Conservation (phyloP, 495 filamentous ascomycete species). For the Penicillium samsonianum region DNA sequence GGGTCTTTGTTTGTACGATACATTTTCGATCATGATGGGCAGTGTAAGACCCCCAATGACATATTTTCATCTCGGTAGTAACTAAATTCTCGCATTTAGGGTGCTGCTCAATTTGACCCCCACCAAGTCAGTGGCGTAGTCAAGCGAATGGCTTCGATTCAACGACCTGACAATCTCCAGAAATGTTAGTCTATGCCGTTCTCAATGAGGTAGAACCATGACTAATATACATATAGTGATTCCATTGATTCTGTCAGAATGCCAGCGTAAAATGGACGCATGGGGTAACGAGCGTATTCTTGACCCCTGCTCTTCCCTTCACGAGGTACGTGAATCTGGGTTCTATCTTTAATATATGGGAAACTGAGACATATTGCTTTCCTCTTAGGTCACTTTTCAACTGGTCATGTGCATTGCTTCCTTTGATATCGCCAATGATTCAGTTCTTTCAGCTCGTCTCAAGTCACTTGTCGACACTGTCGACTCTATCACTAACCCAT, state of each 20-base stretch:
- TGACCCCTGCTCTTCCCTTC: conserved; percentile 13
- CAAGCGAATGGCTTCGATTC: conserved; percentile 4
- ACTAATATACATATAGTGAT: conserved; percentile 6
- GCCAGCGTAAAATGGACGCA: conserved; percentile 2
- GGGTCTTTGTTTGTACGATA: conserved; percentile 5
- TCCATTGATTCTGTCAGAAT: conserved; percentile 10
- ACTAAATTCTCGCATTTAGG: background rate
- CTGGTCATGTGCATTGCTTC: conserved; percentile 6
- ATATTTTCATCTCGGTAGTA: background rate
- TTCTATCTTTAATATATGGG: too few species aligned
- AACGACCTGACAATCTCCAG: conserved; percentile 1
- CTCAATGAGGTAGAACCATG: background rate
- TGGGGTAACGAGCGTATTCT: conserved; percentile 6
- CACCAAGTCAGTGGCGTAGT: conserved; percentile 6
- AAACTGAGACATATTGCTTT: background rate
- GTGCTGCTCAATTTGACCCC: background rate
- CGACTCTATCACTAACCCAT: conserved; percentile 2
- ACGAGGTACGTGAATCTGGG: conserved; percentile 1
- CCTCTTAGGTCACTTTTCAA: conserved; percentile 1
- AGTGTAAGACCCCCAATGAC: background rate
- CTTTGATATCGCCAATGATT: conserved; percentile 7
- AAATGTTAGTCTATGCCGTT: background rate
- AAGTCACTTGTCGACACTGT: conserved; percentile 6
- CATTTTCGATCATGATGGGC: background rate
- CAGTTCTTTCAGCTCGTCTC: background rate